Base-by-base conservation (phyloP, 176 grass and related monocot species). In the Ananas comosus region DNA sequence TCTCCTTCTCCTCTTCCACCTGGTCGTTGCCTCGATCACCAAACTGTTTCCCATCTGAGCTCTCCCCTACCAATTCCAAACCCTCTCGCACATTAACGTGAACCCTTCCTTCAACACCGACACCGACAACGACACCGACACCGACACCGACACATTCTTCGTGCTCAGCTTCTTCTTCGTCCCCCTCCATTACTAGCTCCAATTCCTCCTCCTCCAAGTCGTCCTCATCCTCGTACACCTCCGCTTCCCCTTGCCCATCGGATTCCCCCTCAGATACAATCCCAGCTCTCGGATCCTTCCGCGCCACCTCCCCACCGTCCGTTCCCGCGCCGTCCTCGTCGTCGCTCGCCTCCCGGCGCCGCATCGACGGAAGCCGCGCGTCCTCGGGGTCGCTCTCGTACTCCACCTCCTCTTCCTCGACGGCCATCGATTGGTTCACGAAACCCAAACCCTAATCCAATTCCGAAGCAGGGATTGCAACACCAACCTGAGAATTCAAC, bases 141-240 rank as follows among this genome's bases (percentile, higher is more conserved):
- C 25, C 25, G 25, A 27, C 53, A 10, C 16, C 67, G 8, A 65
- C 81, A 4, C 13, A 71, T 9, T 65, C 77, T 13, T 69, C 68
- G 16, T 29, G 64, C 7, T 27, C 53, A 67, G 67, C 80, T 8
- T 77, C 51, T 23, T 51, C 21, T 12, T 67, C 73, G 47, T 72
- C 74, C 16, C 76, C 80, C 11, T 78, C 85, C 64, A 68, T 78
- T 29, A 70, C 74, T 51, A 63, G 70, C 27, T 81, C 89, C 17
- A 73, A 54, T 2, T 59, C 76, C 51, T 91, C 81, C 42, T 77
- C 83, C n/a, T 85, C 50, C 22, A 25, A 79, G 28, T 74, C 82
- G 68, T 67, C 86, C 12, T 87, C 88, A 0, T 78, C 88, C 11
- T 64, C 75, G 53, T 77, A 77, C 2, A 77, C 75, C 29, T 77